A percentile compares a stretch with the other conserved stretches of the same genome.
These are phyloP conservation scores for Aspergillus haitiensis DNA, from an alignment of 495 filamentous ascomycete genomes.

Conservation along the genomic window DNA sequence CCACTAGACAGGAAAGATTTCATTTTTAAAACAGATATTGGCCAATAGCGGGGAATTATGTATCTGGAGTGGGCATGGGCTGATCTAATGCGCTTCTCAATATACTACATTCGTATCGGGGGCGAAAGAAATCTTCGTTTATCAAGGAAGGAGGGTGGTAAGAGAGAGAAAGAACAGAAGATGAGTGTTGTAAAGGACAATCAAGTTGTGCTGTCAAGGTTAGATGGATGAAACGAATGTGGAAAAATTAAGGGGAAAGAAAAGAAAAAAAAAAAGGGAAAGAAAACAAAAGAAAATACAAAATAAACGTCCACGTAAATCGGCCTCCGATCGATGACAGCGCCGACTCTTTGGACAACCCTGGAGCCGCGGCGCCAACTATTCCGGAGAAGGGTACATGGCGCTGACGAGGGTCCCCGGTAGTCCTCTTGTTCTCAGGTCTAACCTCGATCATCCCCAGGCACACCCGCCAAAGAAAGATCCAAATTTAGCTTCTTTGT, in stretches of 20 bases:
- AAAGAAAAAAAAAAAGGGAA: neutral
- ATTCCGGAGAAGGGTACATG: constrained; percentile 3
- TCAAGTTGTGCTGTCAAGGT: too few relatives aligned
- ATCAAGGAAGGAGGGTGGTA: too few relatives aligned
- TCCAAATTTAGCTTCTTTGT: constrained; percentile 30
- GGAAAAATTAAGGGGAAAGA: neutral
- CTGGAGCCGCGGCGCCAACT: constrained; percentile 15
- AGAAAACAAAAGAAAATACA: neutral
- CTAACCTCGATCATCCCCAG: constrained; percentile 17
- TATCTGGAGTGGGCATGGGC: neutral
- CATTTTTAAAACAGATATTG: neutral
- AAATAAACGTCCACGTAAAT: neutral
- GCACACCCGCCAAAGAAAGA: constrained; percentile 12
- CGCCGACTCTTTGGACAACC: constrained; percentile 4
- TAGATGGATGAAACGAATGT: too few relatives aligned
- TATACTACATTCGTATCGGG: neutral
- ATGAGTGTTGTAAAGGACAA: too few relatives aligned
- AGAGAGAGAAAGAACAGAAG: too few relatives aligned
- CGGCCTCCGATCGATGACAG: neutral
- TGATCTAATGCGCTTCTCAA: neutral
- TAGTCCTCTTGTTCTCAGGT: constrained; percentile 8
- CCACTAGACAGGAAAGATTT: neutral
- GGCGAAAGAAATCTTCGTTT: too few relatives aligned
- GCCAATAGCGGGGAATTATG: constrained; percentile 13
- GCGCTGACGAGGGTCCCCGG: constrained; percentile 7